Percentiles rank a stretch among this genome's conserved stretches.
phyloP scores from a whole-genome alignment of 2,329 filamentous ascomycete genomes.

The Sporothrix euskadiensis region DNA sequence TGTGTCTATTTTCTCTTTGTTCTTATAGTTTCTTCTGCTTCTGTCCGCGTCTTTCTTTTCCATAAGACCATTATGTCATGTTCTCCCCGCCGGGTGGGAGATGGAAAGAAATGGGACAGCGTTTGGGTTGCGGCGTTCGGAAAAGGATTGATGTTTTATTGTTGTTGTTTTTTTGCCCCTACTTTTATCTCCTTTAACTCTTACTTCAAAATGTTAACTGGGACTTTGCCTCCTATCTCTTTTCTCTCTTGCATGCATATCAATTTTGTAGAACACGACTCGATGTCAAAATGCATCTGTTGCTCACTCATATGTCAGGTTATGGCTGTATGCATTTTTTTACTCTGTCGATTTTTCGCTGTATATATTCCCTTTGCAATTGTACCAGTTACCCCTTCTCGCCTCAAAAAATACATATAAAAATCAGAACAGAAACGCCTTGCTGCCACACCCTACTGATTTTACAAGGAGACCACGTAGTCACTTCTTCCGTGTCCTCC shows the following conservation, averaged over 20 bases:
- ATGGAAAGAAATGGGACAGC: neutral
- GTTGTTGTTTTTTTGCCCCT: neutral
- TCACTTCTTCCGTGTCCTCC: neutral
- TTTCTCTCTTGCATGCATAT: neutral
- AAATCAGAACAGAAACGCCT: constrained; percentile 13
- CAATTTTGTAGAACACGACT: too few relatives aligned
- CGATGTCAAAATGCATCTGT: too few relatives aligned
- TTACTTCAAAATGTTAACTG: neutral
- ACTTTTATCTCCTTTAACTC: neutral
- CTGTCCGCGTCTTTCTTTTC: neutral
- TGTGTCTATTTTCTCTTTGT: neutral
- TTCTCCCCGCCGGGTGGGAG: constrained; percentile 9
- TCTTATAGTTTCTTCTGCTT: neutral
- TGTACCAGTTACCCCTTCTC: neutral
- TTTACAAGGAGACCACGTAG: neutral
- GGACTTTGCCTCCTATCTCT: neutral
- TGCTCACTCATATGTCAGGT: too few relatives aligned
- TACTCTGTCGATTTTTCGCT: too few relatives aligned
- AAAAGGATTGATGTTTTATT: neutral
- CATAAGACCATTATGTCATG: neutral
- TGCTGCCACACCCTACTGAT: constrained; percentile 5
- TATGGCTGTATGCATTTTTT: too few relatives aligned
- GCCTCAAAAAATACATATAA: neutral
- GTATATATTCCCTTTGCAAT: neutral
- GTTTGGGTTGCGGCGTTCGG: neutral